Evolutionary conservation across 2,329 filamentous ascomycete genomes (phyloP), one percentile per base, ranked within the genome.

Genomic region (Claviceps monticola): DNA sequence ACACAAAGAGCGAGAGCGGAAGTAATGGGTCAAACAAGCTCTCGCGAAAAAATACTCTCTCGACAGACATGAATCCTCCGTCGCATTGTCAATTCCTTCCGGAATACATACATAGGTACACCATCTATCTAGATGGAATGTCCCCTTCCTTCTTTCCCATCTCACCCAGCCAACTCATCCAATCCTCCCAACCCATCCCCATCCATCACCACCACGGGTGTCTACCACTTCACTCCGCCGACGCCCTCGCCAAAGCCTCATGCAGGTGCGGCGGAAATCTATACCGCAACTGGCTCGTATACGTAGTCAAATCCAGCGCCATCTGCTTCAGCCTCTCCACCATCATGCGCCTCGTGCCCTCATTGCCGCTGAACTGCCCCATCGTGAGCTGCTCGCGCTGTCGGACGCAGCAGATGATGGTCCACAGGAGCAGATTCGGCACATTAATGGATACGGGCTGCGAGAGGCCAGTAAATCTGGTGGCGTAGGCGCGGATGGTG

Each of bases 351-450:
- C 76, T 74, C 57, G 75, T 84, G 52, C 78, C 78, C 62, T 82
- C 80, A 66, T 84, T 84, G 56, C 80, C 84, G 59, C 84, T 88
- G 66, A 85, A 96, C 59, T 84, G 79, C 29, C 83, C 82, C 53
- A 74, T 77, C 52, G 78, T 76, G 46, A 94, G 75, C 55, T 82
- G 73, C 59, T 86, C 83, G 56, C 87, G 80, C 68, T 95, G 84
- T 52, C 82, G 79, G 48, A 84, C 83, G 68, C 90, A 94, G 70
- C 86, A 89, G 43, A 84, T 78, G 58, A 98, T 88, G 48, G 88
- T 88, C 93, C 93, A 97, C 71, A 95, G 84, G 56, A 98, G 78
- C 56, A 97, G 75, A 66, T 91, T 88, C 17, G 91, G 91, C 60
- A 96, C 83, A 62, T 93, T 95, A 64, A 88, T 83, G 2, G 90